phyloP scores from a whole-genome alignment of 805 yeast genomes.

The Ogataea allantospora region DNA sequence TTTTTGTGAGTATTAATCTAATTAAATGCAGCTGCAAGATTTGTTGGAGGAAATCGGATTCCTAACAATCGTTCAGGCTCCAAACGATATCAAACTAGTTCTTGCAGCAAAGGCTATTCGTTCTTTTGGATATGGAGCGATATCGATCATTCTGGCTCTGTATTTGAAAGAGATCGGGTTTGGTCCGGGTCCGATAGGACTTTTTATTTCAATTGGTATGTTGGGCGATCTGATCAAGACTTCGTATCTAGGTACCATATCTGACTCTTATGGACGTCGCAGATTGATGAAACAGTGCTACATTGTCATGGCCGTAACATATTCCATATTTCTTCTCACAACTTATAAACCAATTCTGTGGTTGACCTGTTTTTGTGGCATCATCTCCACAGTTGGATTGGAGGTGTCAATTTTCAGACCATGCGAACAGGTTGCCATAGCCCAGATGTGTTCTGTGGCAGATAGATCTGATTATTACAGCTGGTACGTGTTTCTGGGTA shows the following conservation, averaged over 20 bases:
- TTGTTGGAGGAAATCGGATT: slow-evolving; percentile 36
- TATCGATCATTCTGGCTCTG: slow-evolving; percentile 41
- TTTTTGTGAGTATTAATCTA: not conserved
- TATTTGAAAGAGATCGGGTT: slow-evolving; percentile 43
- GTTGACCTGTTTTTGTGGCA: slow-evolving; percentile 44
- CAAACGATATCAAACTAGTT: slow-evolving; percentile 35
- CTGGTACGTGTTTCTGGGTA: slow-evolving; percentile 54
- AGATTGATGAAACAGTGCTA: slow-evolving; percentile 40
- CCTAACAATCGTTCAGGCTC: slow-evolving; percentile 31
- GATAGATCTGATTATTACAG: slow-evolving; percentile 54
- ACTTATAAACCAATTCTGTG: slow-evolving; percentile 37
- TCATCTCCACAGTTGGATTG: slow-evolving; percentile 57
- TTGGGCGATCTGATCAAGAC: slow-evolving; percentile 53
- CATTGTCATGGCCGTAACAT: slow-evolving; percentile 42
- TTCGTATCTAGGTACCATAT: slow-evolving; percentile 42
- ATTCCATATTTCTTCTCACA: slow-evolving; percentile 37
- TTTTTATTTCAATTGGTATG: slow-evolving; percentile 47
- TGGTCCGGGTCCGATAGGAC: slow-evolving; percentile 43
- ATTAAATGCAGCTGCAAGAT: not conserved
- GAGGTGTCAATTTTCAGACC: slow-evolving; percentile 61
- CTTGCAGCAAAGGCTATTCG: slow-evolving; percentile 36
- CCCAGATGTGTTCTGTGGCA: slow-evolving; percentile 41
- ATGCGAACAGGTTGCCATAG: slow-evolving; percentile 52
- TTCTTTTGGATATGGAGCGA: slow-evolving; percentile 38
- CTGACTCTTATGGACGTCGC: slow-evolving; percentile 49